Percentiles rank a stretch among this genome's conserved stretches.
These are phyloP conservation scores for Cryptosporidium canis DNA, from an alignment of 169 alveolate species.

Conservation along the genomic window DNA sequence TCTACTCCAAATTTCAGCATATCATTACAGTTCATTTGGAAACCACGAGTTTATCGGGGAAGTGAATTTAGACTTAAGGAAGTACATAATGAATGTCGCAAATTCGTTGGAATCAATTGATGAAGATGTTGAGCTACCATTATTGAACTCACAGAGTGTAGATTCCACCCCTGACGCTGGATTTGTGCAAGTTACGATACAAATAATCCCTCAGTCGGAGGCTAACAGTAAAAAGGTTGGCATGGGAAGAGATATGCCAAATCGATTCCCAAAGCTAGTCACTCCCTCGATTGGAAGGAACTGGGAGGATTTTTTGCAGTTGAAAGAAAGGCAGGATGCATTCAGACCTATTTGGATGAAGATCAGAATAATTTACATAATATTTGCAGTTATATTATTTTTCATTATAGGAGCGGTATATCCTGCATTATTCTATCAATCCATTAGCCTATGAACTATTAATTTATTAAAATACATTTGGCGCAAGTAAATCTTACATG, in stretches of 20 bases:
- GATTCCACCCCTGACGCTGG: conserved; percentile 81
- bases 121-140: conserved; percentile 85
- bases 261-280: conserved; percentile 87
- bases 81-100: conserved; percentile 85
- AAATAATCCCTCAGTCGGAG: conserved; percentile 89
- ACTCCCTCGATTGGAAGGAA: conserved; percentile 90
- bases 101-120: conserved; percentile 81
- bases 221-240: conserved; percentile 88
- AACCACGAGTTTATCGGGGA: conserved; percentile 88
- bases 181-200: conserved; percentile 87
- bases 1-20: conserved; percentile 87
- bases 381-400: conserved; percentile 20
- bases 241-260: conserved; percentile 89
- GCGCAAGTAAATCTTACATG: no score
- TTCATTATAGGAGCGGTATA: conserved; percentile 61
- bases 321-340: conserved; percentile 43
- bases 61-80: conserved; percentile 84
- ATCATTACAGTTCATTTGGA: conserved; percentile 87
- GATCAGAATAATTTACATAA: conserved; percentile 32
- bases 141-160: conserved; percentile 80
- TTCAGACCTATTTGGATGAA: conserved; percentile 60
- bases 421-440: conserved; percentile 68
- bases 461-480: no score
- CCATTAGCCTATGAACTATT: not conserved
- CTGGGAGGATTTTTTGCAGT: conserved; percentile 87